Percentiles rank a stretch among this genome's conserved stretches.
These are phyloP conservation scores for Huntiella savannae DNA, from an alignment of 2,329 filamentous ascomycete species.

Conservation along the genomic window DNA sequence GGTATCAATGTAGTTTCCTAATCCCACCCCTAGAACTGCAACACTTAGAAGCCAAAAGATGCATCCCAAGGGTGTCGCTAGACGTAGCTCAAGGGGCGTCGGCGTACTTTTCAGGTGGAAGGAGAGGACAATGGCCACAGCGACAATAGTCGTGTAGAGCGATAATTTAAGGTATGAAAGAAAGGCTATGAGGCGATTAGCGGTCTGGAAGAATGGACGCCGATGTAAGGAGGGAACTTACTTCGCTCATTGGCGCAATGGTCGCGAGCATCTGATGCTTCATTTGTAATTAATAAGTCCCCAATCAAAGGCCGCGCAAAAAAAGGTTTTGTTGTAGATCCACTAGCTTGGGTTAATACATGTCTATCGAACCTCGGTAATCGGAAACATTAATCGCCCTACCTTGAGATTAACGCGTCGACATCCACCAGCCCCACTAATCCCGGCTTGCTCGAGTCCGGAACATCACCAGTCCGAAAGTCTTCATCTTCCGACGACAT, in stretches of 20 bases:
- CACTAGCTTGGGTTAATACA: neutral
- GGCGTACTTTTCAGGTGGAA: slow-evolving; percentile 74
- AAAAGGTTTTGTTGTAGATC: slow-evolving; percentile 21
- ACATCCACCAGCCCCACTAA: too few relatives aligned
- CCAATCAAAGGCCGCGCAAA: slow-evolving; percentile 43
- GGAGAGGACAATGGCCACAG: slow-evolving; percentile 75
- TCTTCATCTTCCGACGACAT: too few relatives aligned
- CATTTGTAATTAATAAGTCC: slow-evolving; percentile 54
- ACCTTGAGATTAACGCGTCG: too few relatives aligned
- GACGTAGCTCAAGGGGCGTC: slow-evolving; percentile 47
- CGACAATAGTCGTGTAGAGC: slow-evolving; percentile 78
- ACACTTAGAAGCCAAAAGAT: slow-evolving; percentile 75
- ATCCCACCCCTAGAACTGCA: slow-evolving; percentile 54
- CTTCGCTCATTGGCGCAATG: slow-evolving; percentile 65
- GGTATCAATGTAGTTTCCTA: slow-evolving; percentile 70
- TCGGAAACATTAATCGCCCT: too few relatives aligned
- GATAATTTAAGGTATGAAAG: slow-evolving; percentile 79
- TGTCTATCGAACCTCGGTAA: neutral
- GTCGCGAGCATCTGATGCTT: slow-evolving; percentile 54
- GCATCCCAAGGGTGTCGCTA: slow-evolving; percentile 68
- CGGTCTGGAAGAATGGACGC: neutral
- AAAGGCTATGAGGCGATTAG: slow-evolving; percentile 34
- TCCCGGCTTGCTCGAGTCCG: too few relatives aligned
- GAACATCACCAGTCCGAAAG: too few relatives aligned
- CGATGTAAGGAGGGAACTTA: slow-evolving; percentile 16